Conservation (phyloP, 768 basidiomycete genomes). For the Hygrocybe punicea region DNA sequence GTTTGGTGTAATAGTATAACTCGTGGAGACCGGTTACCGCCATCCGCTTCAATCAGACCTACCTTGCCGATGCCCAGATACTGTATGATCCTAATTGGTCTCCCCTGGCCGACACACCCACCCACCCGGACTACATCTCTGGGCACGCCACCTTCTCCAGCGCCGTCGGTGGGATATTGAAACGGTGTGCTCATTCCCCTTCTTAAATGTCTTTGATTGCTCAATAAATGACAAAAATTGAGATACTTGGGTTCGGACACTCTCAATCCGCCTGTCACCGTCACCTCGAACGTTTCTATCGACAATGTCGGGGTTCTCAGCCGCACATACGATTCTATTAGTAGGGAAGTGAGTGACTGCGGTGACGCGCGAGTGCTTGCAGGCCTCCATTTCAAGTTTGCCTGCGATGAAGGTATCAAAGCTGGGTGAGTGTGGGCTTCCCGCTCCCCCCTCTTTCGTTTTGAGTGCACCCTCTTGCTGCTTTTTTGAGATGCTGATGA, state of each 20-base stretch:
- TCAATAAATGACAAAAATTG: background rate
- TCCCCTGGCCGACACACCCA: constrained; percentile 4
- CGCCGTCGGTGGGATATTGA: background rate
- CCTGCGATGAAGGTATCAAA: constrained; percentile 2
- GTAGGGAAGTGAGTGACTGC: background rate
- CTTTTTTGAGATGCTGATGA: too few species aligned
- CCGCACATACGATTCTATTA: constrained; percentile 1
- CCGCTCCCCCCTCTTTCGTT: too few species aligned
- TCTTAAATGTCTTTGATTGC: background rate
- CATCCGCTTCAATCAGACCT: constrained; percentile 5
- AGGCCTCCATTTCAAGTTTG: constrained; percentile 4
- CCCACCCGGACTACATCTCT: constrained; percentile 4
- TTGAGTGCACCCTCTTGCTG: too few species aligned
- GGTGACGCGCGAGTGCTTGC: constrained; percentile 4
- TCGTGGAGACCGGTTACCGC: constrained; percentile 5
- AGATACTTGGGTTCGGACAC: constrained; percentile 3
- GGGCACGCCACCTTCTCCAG: constrained; percentile 3
- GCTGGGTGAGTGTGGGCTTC: constrained; percentile 6
- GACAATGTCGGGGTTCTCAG: constrained; percentile 5
- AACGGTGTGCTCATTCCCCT: background rate
- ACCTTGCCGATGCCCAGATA: constrained; percentile 1
- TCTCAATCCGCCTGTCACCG: constrained; percentile 3
- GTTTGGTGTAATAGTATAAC: background rate
- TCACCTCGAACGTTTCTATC: background rate
- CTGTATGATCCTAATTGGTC: constrained; percentile 4